Conservation (phyloP, 768 basidiomycete species). For the Dacryopinax spathularia region DNA sequence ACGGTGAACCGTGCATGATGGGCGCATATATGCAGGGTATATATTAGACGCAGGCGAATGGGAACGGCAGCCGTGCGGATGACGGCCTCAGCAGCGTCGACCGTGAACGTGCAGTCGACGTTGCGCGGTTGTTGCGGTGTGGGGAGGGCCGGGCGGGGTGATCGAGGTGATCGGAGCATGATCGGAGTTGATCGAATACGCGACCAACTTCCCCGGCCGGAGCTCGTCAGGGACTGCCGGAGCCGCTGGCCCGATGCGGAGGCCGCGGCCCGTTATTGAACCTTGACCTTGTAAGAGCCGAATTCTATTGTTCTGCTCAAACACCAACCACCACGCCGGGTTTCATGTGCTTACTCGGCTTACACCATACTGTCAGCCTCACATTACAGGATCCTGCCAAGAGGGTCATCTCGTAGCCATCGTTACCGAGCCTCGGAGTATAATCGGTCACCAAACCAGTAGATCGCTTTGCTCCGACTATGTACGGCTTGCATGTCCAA, state of each 20-base stretch:
- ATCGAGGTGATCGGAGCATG: neutral
- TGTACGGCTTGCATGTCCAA: too few species aligned
- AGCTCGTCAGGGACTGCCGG: neutral
- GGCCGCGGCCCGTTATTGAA: neutral
- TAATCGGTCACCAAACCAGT: neutral
- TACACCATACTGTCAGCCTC: neutral
- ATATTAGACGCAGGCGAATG: neutral
- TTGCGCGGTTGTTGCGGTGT: neutral
- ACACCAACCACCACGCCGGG: too few species aligned
- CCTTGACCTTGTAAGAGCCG: neutral
- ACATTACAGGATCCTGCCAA: neutral
- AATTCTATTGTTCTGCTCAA: neutral
- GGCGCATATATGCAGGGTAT: neutral
- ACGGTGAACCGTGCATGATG: neutral
- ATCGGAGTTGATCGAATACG: neutral
- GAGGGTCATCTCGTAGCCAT: neutral
- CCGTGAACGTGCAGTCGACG: slow-evolving; percentile 1
- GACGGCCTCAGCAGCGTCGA: neutral
- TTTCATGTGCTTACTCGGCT: neutral
- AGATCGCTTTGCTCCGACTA: too few species aligned
- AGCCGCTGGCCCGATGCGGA: neutral
- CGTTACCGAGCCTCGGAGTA: neutral
- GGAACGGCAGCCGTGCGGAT: neutral
- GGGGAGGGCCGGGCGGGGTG: neutral
- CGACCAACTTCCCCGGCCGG: neutral